Evolutionary conservation across 2,329 filamentous ascomycete species (phyloP), one percentile per base, ranked within the genome.

Genomic region (Diaporthe sp.): DNA sequence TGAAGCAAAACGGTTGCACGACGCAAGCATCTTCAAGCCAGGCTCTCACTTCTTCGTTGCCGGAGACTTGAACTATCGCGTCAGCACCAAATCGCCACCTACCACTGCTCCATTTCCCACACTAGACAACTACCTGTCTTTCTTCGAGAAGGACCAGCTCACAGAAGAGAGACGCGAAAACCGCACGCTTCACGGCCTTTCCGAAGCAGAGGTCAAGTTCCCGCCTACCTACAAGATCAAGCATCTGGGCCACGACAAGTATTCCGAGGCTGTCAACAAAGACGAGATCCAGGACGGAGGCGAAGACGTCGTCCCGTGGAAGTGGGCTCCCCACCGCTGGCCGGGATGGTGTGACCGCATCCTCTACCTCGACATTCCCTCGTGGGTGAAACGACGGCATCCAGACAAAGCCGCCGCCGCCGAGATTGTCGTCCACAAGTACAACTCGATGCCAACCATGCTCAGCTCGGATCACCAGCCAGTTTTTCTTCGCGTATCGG

Each of bases 31-130:
- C 74, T 98, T 96, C 86, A 91, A 90, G 68, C 91, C 94, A 1
- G 89, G 89, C 4, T 92, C 92, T 4, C 92, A 98, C 82, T 87
- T 98, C 1, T 98, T 98, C 82, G 88, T 98, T 62, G 94, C 93
- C 0, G 97, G 97, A 34, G 97, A 99, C 83, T 89, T 99, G 76
- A 99, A 99, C 87, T 99, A 99, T 85, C 94, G 97, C 79, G 97
- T 96, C 25, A 91, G 92, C 10, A 89, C 92, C 77, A 89, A 88
- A 0, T 86, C 89, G 0, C 95, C 96, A 0, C 85, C 87, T 0
- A 86, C 89, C 0, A 84, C 87, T 3, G 92, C 94, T 69, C 87
- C 80, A 68, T 95, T 89, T 90, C 97, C 79, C 83, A 93, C 82
- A 86, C 88, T 81, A 80, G 89, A 89, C 58, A 91, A 96, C 84